Base-by-base conservation (phyloP, 176 grass and related monocot genomes). In the Carex cristatella region DNA sequence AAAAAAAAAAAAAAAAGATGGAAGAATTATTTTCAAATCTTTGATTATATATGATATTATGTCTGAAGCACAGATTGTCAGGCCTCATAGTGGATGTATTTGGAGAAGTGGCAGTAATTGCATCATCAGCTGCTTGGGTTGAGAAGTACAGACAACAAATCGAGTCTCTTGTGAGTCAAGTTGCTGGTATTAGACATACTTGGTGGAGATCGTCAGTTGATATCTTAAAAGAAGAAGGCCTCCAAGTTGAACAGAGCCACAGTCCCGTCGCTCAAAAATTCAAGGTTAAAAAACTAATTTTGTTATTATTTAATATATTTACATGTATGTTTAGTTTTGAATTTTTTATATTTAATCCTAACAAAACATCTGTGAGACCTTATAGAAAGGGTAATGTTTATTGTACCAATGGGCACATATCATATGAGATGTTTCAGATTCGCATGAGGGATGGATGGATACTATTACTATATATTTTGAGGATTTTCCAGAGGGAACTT, bases 111-210 rank as follows among this genome's bases (percentile, higher is more conserved):
- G 93, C 92, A 3, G 91, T 95, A 13, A 85, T 98, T 72, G 91
- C 95, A 88, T 98, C 95, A 86, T 98, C 95, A 87, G 95, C 95
- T 71, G 95, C 95, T 85, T 98, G 95, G 95, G 93, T 98, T 88
- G 95, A 98, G 86, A 98, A 90, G 87, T 95, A 94, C 87, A 94
- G 90, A 85, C 84, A 86, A 85, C 86, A 95, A 90, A 98, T 98
- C 74, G 88, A 98, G 70, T 90, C 87, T 65, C 88, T 91, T 79
- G 88, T 98, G 81, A 86, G 78, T 79, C 81, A 90, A 86, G 49
- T 98, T 87, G 37, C 56, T 81, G 88, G 86, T 86, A 81, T 94
- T 49, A 98, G 87, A 15, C 88, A 94, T 91, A 98, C 94, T 82
- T 91, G 92, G 80, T 98, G 93, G 95, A 98, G 91, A 87, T 84